Evolutionary conservation across 208 protist genomes (phyloP).

Genomic region (Leishmania major): DNA sequence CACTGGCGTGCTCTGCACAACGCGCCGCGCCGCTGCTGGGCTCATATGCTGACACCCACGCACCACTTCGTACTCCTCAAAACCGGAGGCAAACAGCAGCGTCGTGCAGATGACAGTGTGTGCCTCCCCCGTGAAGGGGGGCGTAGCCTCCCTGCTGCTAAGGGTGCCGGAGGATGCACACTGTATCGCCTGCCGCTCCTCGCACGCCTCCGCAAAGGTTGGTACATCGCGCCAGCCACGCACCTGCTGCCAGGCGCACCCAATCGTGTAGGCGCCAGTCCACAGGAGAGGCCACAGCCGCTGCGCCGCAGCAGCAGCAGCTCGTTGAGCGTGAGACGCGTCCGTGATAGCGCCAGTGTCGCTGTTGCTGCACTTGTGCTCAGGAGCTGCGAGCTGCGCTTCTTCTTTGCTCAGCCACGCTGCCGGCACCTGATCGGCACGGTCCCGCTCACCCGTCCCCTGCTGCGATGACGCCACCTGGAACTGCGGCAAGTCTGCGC

Average conservation of each 20-base stretch:
- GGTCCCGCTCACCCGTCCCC: background rate
- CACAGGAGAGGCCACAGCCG: slow-evolving; percentile 72
- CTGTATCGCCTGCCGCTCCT: background rate
- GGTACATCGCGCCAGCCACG: slow-evolving; percentile 27
- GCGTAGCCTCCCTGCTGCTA: background rate
- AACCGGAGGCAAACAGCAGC: slow-evolving; percentile 70
- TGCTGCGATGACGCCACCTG: background rate
- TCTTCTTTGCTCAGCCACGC: slow-evolving; percentile 2
- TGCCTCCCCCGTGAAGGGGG: background rate
- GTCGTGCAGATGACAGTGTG: slow-evolving; percentile 51
- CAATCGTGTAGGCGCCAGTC: slow-evolving; percentile 54
- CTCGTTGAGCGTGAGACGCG: slow-evolving; percentile 29
- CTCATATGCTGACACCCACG: slow-evolving; percentile 31
- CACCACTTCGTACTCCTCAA: slow-evolving; percentile 76
- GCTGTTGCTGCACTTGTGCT: slow-evolving; percentile 19
- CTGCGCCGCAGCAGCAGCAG: slow-evolving; percentile 33
- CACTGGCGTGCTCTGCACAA: slow-evolving; percentile 35
- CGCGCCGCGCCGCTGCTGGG: slow-evolving; percentile 64
- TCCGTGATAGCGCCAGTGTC: slow-evolving; percentile 1
- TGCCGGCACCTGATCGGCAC: background rate
- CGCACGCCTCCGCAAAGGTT: slow-evolving; percentile 22
- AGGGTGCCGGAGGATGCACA: background rate
- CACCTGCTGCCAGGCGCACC: slow-evolving; percentile 72
- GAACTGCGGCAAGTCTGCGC: background rate
- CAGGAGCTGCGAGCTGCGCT: background rate